Percentiles rank a stretch among this genome's conserved stretches.
Conservation (phyloP, 768 basidiomycete genomes). For the Ramaria sp. region DNA sequence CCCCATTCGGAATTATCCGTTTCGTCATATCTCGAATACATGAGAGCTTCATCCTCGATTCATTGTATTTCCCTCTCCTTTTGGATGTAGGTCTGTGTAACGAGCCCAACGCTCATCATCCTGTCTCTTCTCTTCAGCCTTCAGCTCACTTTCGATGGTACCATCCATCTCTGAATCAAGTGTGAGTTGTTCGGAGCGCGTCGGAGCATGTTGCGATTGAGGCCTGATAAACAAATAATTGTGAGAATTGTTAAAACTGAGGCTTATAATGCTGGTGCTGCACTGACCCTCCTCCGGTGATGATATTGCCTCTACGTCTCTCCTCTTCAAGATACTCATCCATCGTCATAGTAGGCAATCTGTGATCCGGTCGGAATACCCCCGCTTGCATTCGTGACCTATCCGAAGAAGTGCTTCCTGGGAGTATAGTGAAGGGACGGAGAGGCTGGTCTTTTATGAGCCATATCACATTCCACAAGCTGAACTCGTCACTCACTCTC, state of each 20-base stretch:
- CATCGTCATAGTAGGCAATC: conserved; percentile 89
- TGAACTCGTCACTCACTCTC: conserved; percentile 39
- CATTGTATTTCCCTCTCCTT: conserved; percentile 95
- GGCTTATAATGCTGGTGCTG: not conserved
- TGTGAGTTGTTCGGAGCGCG: conserved; percentile 67
- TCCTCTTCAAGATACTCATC: conserved; percentile 93
- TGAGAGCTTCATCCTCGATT: conserved; percentile 78
- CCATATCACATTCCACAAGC: not conserved
- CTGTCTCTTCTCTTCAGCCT: conserved; percentile 62
- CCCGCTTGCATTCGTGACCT: conserved; percentile 63
- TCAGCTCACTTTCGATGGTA: conserved; percentile 50
- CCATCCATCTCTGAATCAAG: conserved; percentile 83
- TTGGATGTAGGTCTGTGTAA: conserved; percentile 77
- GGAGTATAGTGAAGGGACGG: conserved; percentile 87
- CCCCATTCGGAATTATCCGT: not conserved
- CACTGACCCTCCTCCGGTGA: conserved; percentile 77
- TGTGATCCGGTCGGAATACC: conserved; percentile 77
- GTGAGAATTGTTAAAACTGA: not conserved
- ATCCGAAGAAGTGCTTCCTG: conserved; percentile 48
- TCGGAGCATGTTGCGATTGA: conserved; percentile 53
- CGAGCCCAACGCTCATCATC: conserved; percentile 90
- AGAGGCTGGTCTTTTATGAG: conserved; percentile 45
- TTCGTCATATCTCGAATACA: no score
- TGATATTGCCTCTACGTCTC: conserved; percentile 70
- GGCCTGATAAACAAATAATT: conserved; percentile 29